phyloP scores from a whole-genome alignment of 1,284 basidiomycete genomes.

The Trichosporon inkin region DNA sequence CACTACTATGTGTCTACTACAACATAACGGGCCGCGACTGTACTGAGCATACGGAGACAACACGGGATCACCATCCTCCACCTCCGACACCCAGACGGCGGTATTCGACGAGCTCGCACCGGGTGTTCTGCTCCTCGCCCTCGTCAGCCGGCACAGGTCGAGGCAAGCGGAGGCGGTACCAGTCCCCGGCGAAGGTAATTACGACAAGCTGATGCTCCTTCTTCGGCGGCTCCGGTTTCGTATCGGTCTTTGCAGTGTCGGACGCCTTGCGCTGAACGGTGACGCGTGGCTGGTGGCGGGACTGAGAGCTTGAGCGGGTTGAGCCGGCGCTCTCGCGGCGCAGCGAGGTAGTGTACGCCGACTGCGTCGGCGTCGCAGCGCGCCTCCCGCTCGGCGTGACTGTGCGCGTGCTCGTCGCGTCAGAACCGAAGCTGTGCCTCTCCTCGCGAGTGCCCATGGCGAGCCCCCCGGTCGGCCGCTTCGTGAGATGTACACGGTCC shows the following conservation, averaged over 20 bases:
- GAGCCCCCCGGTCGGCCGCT: conserved; percentile 8
- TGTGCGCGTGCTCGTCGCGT: conserved; percentile 28
- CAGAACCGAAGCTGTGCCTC: conserved; percentile 26
- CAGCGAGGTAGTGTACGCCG: neutral
- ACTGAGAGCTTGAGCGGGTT: neutral
- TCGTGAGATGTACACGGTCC: conserved; percentile 6
- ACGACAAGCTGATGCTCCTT: conserved; percentile 63
- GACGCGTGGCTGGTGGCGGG: neutral
- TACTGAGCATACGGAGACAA: neutral
- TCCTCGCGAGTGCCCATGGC: conserved; percentile 30
- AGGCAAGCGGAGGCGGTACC: conserved; percentile 80
- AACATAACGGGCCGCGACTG: neutral
- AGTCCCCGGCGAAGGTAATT: conserved; percentile 82
- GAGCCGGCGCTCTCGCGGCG: conserved; percentile 8
- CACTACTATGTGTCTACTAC: neutral
- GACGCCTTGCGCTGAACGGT: neutral
- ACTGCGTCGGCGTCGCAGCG: conserved; percentile 20
- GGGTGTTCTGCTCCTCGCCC: conserved; percentile 17
- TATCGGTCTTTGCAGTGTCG: neutral
- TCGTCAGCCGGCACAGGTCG: conserved; percentile 13
- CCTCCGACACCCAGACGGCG: conserved; percentile 43
- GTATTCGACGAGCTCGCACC: conserved; percentile 46
- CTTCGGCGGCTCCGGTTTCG: conserved; percentile 1
- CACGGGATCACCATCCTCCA: conserved; percentile 34
- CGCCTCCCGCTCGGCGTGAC: conserved; percentile 26